These are phyloP conservation scores for Tetrahymena malaccensis DNA, from an alignment of 73 alveolate genomes.

Conservation along the genomic window DNA sequence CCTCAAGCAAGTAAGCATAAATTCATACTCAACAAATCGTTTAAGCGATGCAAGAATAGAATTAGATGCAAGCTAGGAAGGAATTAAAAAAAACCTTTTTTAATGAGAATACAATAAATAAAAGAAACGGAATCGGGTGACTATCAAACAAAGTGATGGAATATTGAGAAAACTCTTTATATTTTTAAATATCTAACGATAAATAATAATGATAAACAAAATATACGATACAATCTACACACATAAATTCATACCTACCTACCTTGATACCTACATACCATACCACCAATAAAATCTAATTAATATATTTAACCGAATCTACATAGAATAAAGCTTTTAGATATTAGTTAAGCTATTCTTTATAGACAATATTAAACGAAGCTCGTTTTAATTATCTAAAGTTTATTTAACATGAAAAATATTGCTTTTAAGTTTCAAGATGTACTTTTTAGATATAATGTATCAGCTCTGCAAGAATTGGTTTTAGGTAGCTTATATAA, in stretches of 20 bases:
- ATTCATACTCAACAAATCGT: background rate
- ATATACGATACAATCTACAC: no score
- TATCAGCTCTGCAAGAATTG: background rate
- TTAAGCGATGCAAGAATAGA: no score
- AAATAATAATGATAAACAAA: background rate
- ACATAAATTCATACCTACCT: background rate
- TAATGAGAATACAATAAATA: background rate
- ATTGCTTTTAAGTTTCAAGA: background rate
- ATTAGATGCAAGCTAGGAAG: background rate
- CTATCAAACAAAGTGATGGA: background rate
- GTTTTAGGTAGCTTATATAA: background rate
- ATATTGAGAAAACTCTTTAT: background rate
- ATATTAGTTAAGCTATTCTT: background rate
- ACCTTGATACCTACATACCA: background rate
- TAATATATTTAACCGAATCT: background rate
- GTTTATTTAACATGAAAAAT: background rate
- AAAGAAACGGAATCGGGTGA: background rate
- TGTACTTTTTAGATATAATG: background rate
- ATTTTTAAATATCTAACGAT: background rate
- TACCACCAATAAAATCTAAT: background rate
- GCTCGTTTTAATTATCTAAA: background rate
- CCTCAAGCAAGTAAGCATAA: background rate
- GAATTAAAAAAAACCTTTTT: background rate
- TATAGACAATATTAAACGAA: background rate
- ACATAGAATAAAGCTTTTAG: background rate